Evolutionary conservation across 2,329 filamentous ascomycete genomes (phyloP).

Genomic region (Pezicula neosporulosa): DNA sequence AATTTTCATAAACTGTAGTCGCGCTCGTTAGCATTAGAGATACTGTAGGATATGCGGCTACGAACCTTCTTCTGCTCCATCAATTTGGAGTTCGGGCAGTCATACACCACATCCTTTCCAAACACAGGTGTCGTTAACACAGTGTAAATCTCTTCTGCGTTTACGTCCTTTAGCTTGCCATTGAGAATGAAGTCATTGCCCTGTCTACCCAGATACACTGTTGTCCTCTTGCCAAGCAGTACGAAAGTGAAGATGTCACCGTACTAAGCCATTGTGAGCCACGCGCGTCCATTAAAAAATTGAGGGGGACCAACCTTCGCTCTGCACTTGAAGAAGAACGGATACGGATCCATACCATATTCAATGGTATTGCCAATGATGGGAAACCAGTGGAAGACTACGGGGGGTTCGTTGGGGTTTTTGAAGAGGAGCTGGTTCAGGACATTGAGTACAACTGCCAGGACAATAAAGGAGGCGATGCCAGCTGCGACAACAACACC

Average conservation of each 20-base stretch:
- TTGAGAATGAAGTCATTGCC: constrained; percentile 93
- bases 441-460: constrained; percentile 74
- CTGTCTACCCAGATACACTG: constrained; percentile 75
- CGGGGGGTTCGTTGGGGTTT: constrained; percentile 75
- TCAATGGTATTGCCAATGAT: constrained; percentile 86
- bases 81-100: constrained; percentile 85
- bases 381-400: constrained; percentile 80
- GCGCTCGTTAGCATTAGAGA: constrained; percentile 1
- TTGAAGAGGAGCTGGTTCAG: constrained; percentile 74
- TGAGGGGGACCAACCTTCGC: constrained; percentile 60
- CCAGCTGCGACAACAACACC: constrained; percentile 21
- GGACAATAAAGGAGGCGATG: constrained; percentile 36
- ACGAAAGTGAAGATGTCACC: constrained; percentile 90
- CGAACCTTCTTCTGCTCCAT: constrained; percentile 94
- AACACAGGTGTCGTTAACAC: constrained; percentile 72
- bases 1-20: constrained; percentile 70
- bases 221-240: constrained; percentile 84
- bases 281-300: constrained; percentile 20
- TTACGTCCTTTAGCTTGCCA: constrained; percentile 84
- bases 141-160: constrained; percentile 86
- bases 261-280: constrained; percentile 48
- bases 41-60: not conserved
- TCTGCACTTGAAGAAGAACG: constrained; percentile 73
- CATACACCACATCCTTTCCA: constrained; percentile 83
- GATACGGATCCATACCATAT: constrained; percentile 92